These are phyloP conservation scores for Panicum virgatum DNA, from an alignment of 202 grass and related monocot species.

Conservation along the genomic window DNA sequence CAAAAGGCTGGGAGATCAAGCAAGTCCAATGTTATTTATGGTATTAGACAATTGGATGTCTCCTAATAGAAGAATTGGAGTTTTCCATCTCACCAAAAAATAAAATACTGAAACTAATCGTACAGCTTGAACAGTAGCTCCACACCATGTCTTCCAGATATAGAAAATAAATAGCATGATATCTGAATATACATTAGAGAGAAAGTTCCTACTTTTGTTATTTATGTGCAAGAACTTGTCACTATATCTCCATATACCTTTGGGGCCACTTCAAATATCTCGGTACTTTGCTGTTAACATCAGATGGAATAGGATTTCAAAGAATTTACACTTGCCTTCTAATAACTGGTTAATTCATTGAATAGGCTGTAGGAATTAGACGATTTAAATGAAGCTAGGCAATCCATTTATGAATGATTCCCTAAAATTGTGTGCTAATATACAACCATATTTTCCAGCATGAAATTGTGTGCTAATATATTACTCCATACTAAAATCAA, in stretches of 20 bases:
- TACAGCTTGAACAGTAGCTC: neutral
- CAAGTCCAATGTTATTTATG: neutral
- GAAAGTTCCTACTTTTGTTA: constrained; percentile 3
- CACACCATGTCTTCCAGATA: neutral
- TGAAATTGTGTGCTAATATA: no score
- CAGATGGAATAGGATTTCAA: constrained; percentile 2
- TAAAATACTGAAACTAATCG: neutral
- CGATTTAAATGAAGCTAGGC: neutral
- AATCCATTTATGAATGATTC: neutral
- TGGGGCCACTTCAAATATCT: constrained; percentile 1
- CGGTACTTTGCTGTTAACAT: constrained; percentile 3
- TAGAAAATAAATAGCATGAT: neutral
- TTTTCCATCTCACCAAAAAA: neutral
- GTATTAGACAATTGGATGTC: neutral
- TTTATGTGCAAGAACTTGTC: neutral
- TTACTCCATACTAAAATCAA: no score
- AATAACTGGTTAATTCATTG: neutral
- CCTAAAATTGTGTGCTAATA: neutral
- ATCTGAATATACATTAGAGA: neutral
- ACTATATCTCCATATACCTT: neutral
- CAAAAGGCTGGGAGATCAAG: neutral
- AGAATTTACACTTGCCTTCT: neutral
- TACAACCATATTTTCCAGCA: no score
- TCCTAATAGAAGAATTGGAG: neutral
- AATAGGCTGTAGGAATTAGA: neutral